phyloP scores from a whole-genome alignment of 2,329 filamentous ascomycete species.

The Nothophaeocryptopus gaeumannii region DNA sequence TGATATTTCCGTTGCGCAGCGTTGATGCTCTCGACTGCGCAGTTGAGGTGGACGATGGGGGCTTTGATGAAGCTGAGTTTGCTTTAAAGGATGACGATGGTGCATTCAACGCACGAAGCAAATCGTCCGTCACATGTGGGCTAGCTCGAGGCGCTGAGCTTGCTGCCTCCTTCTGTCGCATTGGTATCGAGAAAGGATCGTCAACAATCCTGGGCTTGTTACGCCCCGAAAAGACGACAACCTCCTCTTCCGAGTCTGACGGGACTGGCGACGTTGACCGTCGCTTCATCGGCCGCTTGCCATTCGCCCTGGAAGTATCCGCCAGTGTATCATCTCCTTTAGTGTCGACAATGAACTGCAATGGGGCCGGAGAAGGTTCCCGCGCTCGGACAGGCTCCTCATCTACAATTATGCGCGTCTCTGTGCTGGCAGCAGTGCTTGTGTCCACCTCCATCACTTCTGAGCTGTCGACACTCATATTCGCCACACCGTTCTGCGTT shows the following conservation, averaged over 20 bases:
- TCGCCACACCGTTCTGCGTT: slow-evolving; percentile 32
- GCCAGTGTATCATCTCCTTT: slow-evolving; percentile 31
- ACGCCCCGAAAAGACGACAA: slow-evolving; percentile 65
- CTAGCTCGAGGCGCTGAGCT: slow-evolving; percentile 28
- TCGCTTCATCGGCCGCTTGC: slow-evolving; percentile 31
- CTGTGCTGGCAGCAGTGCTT: slow-evolving; percentile 10
- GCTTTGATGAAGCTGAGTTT: not conserved
- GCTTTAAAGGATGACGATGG: not conserved
- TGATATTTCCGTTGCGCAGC: not conserved
- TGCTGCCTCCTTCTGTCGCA: slow-evolving; percentile 2
- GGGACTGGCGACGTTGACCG: slow-evolving; percentile 42
- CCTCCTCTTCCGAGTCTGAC: slow-evolving; percentile 68
- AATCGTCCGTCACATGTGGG: slow-evolving; percentile 26
- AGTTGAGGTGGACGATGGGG: not conserved
- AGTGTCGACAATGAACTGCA: slow-evolving; percentile 35
- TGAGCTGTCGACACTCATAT: slow-evolving; percentile 31
- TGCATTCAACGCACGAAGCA: slow-evolving; percentile 23
- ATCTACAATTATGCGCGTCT: slow-evolving; percentile 17
- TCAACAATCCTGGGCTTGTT: slow-evolving; percentile 27
- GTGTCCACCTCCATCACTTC: slow-evolving; percentile 18
- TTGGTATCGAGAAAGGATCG: slow-evolving; percentile 24
- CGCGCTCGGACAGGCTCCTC: not conserved
- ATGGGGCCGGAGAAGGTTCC: slow-evolving; percentile 7
- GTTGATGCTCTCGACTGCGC: not conserved
- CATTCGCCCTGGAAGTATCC: slow-evolving; percentile 10